Percentiles rank a stretch among this genome's conserved stretches.
Conservation (phyloP, 176 grass and related monocot species). For the Paspalum vaginatum region DNA sequence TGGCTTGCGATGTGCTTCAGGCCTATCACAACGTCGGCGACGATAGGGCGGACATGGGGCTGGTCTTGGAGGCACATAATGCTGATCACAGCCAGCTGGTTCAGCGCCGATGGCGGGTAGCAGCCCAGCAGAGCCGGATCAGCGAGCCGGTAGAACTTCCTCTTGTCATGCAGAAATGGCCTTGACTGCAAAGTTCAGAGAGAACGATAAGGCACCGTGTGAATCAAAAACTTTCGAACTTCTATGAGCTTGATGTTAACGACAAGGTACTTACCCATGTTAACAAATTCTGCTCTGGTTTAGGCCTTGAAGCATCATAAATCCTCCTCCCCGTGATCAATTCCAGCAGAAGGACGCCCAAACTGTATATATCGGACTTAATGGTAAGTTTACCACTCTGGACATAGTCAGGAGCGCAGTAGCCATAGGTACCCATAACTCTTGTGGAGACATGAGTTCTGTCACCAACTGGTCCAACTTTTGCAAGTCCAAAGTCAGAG, state of each 20-base stretch:
- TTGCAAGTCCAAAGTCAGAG: slow-evolving; percentile 94
- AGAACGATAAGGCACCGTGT: background rate
- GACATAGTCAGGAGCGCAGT: slow-evolving; percentile 93
- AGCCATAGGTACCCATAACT: slow-evolving; percentile 98
- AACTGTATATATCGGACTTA: slow-evolving; percentile 95
- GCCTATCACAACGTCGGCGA: slow-evolving; percentile 71
- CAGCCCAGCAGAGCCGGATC: slow-evolving; percentile 65
- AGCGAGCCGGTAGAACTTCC: slow-evolving; percentile 71
- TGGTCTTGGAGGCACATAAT: slow-evolving; percentile 97
- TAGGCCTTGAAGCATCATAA: slow-evolving; percentile 67
- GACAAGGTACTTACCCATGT: slow-evolving; percentile 69
- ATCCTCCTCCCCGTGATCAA: slow-evolving; percentile 84
- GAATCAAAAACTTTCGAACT: background rate
- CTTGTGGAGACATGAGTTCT: slow-evolving; percentile 87
- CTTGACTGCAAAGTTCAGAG: slow-evolving; percentile 62
- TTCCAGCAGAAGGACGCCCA: slow-evolving; percentile 85
- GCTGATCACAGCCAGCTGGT: slow-evolving; percentile 78
- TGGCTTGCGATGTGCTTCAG: slow-evolving; percentile 77
- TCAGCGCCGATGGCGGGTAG: slow-evolving; percentile 69
- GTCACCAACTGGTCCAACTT: slow-evolving; percentile 84
- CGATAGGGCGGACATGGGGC: slow-evolving; percentile 81
- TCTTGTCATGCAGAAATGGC: slow-evolving; percentile 74
- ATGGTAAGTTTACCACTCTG: slow-evolving; percentile 81
- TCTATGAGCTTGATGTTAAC: background rate
- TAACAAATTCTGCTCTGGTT: slow-evolving; percentile 61